These are phyloP conservation scores for Cytospora paraplurivora DNA, from an alignment of 2,329 filamentous ascomycete genomes.

Conservation along the genomic window DNA sequence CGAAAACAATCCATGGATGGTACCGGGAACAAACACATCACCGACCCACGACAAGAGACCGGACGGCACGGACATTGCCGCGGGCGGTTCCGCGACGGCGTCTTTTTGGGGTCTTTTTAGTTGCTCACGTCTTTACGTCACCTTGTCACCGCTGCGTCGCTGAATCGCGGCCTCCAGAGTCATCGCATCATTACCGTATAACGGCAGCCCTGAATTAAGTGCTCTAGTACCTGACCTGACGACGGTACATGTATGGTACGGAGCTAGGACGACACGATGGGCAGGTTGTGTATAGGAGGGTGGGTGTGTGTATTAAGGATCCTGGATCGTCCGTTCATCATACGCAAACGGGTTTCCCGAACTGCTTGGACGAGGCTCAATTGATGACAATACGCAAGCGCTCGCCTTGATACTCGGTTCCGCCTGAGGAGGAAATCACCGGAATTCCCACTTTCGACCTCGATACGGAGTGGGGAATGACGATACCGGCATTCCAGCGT, in stretches of 20 bases:
- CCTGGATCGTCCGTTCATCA: not conserved
- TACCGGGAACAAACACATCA: not conserved
- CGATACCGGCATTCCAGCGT: slow-evolving; percentile 25
- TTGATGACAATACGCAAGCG: not conserved
- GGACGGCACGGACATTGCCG: not conserved
- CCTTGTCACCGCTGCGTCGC: not conserved
- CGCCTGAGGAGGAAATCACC: slow-evolving; percentile 10
- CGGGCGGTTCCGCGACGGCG: slow-evolving; percentile 1
- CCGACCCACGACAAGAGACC: not conserved
- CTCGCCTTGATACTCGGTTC: not conserved
- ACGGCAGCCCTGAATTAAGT: not conserved
- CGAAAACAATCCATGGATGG: not conserved
- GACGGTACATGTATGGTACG: not conserved
- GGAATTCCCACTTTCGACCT: slow-evolving; percentile 25
- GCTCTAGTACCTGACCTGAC: too few relatives aligned
- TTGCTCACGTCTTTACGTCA: not conserved
- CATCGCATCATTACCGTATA: not conserved
- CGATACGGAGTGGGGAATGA: slow-evolving; percentile 27
- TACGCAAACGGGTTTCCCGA: not conserved
- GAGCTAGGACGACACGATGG: not conserved
- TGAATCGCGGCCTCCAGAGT: not conserved
- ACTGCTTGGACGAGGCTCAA: not conserved
- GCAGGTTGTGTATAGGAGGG: not conserved
- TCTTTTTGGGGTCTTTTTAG: not conserved
- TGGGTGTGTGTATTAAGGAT: not conserved